Percentiles rank a stretch among this genome's conserved stretches.
Evolutionary conservation across 345 rosid genomes (phyloP).

Genomic region (Gossypium ekmanianum): DNA sequence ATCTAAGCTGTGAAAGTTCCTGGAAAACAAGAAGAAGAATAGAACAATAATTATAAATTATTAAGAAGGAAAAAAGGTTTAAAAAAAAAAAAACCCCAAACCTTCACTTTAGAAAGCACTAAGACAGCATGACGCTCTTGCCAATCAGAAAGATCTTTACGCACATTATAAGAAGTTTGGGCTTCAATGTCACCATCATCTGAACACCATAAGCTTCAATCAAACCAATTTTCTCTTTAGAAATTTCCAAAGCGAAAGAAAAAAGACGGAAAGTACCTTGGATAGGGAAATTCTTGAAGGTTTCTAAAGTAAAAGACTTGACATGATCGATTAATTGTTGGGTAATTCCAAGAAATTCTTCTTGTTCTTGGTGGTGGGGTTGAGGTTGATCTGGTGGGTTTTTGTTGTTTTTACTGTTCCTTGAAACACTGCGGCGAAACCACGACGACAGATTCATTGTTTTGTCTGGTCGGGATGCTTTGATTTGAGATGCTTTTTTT

Average conservation of each 20-base stretch:
- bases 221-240: background rate
- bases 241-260: background rate
- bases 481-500: background rate
- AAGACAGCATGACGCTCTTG: constrained; percentile 71
- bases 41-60: background rate
- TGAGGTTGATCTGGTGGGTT: background rate
- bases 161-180: constrained; percentile 33
- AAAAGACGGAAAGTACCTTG: constrained; percentile 32
- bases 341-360: constrained; percentile 58
- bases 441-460: constrained; percentile 9
- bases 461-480: background rate
- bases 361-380: constrained; percentile 9
- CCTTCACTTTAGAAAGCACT: constrained; percentile 66
- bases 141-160: constrained; percentile 78
- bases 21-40: constrained; percentile 16
- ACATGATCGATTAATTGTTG: constrained; percentile 51
- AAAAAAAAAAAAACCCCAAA: background rate
- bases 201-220: constrained; percentile 22
- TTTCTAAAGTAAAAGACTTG: constrained; percentile 63
- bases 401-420: background rate
- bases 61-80: background rate
- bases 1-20: constrained; percentile 87
- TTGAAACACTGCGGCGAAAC: constrained; percentile 2
- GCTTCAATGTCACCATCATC: constrained; percentile 42
- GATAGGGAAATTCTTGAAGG: constrained; percentile 67